Base-by-base conservation (phyloP, 1,284 basidiomycete genomes). In the Coniferiporia sulphurascens region DNA sequence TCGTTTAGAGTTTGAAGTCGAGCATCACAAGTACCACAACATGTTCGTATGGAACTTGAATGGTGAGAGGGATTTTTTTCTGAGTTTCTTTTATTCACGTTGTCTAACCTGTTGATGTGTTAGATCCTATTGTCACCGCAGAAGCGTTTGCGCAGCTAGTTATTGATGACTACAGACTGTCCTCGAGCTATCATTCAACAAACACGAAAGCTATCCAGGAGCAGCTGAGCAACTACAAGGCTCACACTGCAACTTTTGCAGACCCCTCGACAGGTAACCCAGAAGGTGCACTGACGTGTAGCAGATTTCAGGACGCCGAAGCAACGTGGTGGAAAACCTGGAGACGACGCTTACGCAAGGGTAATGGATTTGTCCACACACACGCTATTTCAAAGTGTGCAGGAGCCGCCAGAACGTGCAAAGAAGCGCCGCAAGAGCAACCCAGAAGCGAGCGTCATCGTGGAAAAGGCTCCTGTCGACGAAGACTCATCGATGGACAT, bases 1-100 rank as follows among this genome's bases (percentile, higher is more conserved):
- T 55, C 85, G 96, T 19, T 78, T 99, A 54, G 97, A 99, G 72
- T 87, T 98, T 67, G 97, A 99, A 66, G 87, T 96, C 56, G 89
- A 91, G 60, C 90, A 93, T 69, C 89, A 91, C 70, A 92, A 90
- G 73, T 86, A 98, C 78, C 85, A 94, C 43, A 97, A 99, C 71
- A 95, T 96, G 0, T 98, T 99, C 72, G 85, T 96, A 38, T 99
- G 96, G 96, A 98, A 99, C 69, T 76, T 95, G 55, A 88, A 91
- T 66, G 93, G 93, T 94, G 61, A 55, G 82, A 74, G 12, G n/a
- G n/a, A n/a, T 1, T 15, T 13, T 44, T n/a, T 34, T n/a, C 10
- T n/a, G 3, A 9, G 17, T 46, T n/a, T 46, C 44, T 2, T 22
- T 45, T 32, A 15, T 54, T 52, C 34, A 36, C 44, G n/a, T 51